Evolutionary conservation across 306 rosid species (phyloP).

Genomic region (Citrullus colocynthis): DNA sequence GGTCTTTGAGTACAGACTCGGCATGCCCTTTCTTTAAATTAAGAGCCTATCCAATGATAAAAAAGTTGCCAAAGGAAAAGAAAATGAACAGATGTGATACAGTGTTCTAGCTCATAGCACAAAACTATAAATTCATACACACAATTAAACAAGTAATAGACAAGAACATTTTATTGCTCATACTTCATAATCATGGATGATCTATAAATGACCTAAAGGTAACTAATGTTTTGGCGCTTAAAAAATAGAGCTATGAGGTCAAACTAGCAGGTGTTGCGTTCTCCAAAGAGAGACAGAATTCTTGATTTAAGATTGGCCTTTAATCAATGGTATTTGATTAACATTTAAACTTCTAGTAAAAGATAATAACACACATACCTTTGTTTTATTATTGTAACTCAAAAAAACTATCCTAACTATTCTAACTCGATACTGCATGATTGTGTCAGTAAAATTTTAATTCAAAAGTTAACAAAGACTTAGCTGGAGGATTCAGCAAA

Average conservation of each 20-base stretch:
- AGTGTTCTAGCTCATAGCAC: neutral
- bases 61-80: neutral
- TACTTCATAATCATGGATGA: neutral
- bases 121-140: neutral
- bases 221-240: neutral
- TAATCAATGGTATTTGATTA: neutral
- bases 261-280: neutral
- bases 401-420: no score
- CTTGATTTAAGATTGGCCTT: neutral
- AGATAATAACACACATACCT: neutral
- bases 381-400: no score
- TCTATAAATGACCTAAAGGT: neutral
- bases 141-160: neutral
- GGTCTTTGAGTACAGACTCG: conserved; percentile 28
- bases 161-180: neutral
- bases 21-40: conserved; percentile 23
- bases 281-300: neutral
- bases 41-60: conserved; percentile 15
- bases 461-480: neutral
- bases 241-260: neutral
- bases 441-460: neutral
- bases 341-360: neutral
- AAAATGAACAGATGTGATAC: neutral
- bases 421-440: neutral
- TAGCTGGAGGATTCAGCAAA: neutral